Base-by-base conservation (phyloP, 768 basidiomycete species). In the Leccinellum albellum region DNA sequence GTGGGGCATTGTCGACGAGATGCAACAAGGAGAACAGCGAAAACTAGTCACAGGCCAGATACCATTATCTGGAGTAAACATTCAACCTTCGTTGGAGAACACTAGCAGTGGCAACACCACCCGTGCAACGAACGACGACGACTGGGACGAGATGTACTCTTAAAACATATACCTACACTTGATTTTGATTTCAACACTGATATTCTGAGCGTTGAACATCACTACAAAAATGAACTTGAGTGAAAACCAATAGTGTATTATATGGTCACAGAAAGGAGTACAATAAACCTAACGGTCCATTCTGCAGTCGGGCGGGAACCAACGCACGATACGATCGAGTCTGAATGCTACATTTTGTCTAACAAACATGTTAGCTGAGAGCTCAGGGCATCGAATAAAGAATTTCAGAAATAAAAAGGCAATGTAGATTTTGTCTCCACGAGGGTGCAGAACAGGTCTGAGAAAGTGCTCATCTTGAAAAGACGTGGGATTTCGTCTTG, bases 81-180 rank as follows among this genome's bases (percentile, higher is more conserved):
- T 65, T 13, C 54, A 55, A 12, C 46, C 67, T 15, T 60, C 61
- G 10, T 51, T 54, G 32, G 62, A 57, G 23, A 54, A 58, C 40
- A 23, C 44, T 26, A 23, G 45, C 56, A 56, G 51, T 33, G 51
- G 53, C 42, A 49, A 63, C 26, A 58, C 44, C 0, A 55, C 62
- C 46, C 59, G 63, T n/a, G 60, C 62, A 42, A 75, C 71, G 13
- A 78, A 79, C 31, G 79, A 81, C 24, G 80, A 82, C 51, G 84
- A 81, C 21, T 82, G 78, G 79, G 86, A 87, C 47, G 84, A 87
- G 51, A 83, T 88, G 79, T 88, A 88, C 69, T 69, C 78, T 47
- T 80, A 66, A 47, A 56, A 3, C 23, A 13, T 29, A 13, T 29
- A 40, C 12, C n/a, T 32, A 24, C 23, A 3, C 10, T 23, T 13